Evolutionary conservation across 2,329 filamentous ascomycete genomes (phyloP), one percentile per base, ranked within the genome.

Genomic region (Colletotrichum melonis): DNA sequence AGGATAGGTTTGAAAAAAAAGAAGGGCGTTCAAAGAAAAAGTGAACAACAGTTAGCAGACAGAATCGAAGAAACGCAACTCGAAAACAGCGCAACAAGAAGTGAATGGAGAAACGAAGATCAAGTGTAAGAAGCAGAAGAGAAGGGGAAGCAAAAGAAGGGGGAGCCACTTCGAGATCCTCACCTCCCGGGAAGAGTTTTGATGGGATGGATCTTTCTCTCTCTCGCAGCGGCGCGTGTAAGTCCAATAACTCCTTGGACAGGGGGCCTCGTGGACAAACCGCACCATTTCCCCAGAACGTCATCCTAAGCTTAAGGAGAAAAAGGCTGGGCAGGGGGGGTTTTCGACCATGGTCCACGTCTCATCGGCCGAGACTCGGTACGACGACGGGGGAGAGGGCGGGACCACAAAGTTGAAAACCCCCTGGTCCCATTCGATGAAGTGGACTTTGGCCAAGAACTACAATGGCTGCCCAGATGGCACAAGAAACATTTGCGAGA

Each of bases 361-460:
- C 72, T 72, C 72, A 72, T 71, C 57, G 58, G 57, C 57, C 60
- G 67, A 74, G 67, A 64, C 60, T 59, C 59, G 54, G 66, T 70
- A 52, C 60, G 32, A 57, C 38, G n/a, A 35, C 32, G 32, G 32
- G 11, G 32, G 11, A 35, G 46, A 32, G 35, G 11, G 22, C 35
- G 14, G 58, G 22, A 14, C 24, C 30, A 42, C 8, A 22, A 22
- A 35, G n/a, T 32, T 19, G 19, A 19, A n/a, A 57, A 32, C 24
- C 55, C 28, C 55, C 28, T 59, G 42, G 35, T 73, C 59, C 42
- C 59, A 49, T 49, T 49, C 26, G 42, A 30, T 59, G 55, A 32
- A 24, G 42, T 49, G 57, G 63, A 49, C 55, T 22, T 22, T 16
- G 49, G 49, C 26, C 26, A 35, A 28, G 49, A 42, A 42, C 38